Evolutionary conservation across 371 early-diverging fungal genomes (phyloP).

Genomic region (Apophysomyces sp.): DNA sequence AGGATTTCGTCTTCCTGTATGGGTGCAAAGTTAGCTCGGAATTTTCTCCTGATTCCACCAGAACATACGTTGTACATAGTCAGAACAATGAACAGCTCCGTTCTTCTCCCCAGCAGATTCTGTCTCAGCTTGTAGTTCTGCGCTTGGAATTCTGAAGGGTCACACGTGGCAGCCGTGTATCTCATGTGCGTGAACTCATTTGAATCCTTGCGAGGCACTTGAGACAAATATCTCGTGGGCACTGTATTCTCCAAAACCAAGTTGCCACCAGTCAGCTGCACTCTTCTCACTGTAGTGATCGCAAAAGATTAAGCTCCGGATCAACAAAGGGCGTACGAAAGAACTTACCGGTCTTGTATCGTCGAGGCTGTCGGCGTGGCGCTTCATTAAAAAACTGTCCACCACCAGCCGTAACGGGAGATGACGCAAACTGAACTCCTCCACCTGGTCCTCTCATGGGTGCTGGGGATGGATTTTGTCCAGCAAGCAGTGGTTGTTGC

Average conservation of each 20-base stretch:
- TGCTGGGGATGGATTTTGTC: not conserved
- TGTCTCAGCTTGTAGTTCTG: constrained; percentile 59
- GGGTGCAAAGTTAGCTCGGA: not conserved
- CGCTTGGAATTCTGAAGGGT: constrained; percentile 59
- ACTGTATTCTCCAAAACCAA: constrained; percentile 65
- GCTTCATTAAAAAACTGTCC: constrained; percentile 30
- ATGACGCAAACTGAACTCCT: not conserved
- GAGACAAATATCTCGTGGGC: constrained; percentile 49
- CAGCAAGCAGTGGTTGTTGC: not conserved
- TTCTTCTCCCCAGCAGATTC: constrained; percentile 27
- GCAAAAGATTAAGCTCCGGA: too few species aligned
- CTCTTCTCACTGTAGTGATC: constrained; percentile 18
- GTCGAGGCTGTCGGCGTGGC: constrained; percentile 39
- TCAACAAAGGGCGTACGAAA: not conserved
- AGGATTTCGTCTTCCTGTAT: constrained; percentile 57
- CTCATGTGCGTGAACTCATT: constrained; percentile 66
- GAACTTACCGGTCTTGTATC: constrained; percentile 45
- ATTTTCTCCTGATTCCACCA: not conserved
- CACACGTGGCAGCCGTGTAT: constrained; percentile 70
- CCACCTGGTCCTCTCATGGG: not conserved
- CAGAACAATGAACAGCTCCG: constrained; percentile 85
- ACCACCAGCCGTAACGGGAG: not conserved
- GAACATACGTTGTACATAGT: constrained; percentile 30
- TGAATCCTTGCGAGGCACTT: constrained; percentile 39
- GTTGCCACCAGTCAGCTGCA: constrained; percentile 61